These are phyloP conservation scores for Metschnikowia koreensis DNA, from an alignment of 805 yeast species.

Conservation along the genomic window DNA sequence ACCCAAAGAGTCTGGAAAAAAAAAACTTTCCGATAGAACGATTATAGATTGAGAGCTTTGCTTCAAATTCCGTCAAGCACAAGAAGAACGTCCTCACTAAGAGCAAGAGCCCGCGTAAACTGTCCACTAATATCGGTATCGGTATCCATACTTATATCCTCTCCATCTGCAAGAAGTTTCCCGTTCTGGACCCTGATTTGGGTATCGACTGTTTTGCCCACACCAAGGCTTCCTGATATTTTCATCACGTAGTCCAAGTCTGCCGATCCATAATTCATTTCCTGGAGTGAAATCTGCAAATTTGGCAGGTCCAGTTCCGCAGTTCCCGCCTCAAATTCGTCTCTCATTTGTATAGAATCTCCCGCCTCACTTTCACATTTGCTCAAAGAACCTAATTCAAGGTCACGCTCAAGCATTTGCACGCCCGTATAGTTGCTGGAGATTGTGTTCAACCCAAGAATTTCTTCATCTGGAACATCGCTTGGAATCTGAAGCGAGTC, in stretches of 20 bases:
- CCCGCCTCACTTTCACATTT: slow-evolving; percentile 15
- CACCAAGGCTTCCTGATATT: slow-evolving; percentile 18
- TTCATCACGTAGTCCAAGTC: slow-evolving; percentile 24
- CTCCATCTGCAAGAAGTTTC: slow-evolving; percentile 6
- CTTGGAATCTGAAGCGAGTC: slow-evolving; percentile 35
- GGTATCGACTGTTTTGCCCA: slow-evolving; percentile 12
- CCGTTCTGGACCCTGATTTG: slow-evolving; percentile 34
- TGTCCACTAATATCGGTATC: slow-evolving; percentile 19
- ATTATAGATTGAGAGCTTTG: too few relatives aligned
- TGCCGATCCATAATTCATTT: slow-evolving; percentile 24
- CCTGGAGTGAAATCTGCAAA: slow-evolving; percentile 19
- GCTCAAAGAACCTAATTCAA: slow-evolving; percentile 29
- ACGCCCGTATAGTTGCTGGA: slow-evolving; percentile 17
- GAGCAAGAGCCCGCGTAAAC: slow-evolving; percentile 27
- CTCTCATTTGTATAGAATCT: background rate
- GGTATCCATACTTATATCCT: slow-evolving; percentile 22
- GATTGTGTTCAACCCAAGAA: slow-evolving; percentile 32
- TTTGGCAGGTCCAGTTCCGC: background rate
- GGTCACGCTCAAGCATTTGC: slow-evolving; percentile 10
- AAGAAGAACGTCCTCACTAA: slow-evolving; percentile 32
- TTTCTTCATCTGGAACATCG: slow-evolving; percentile 40
- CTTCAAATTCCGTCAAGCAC: slow-evolving; percentile 19
- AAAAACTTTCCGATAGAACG: too few relatives aligned
- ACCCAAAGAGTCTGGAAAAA: too few relatives aligned
- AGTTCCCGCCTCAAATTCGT: slow-evolving; percentile 11